Base-by-base conservation (phyloP, 179 eudicot genomes). In the Gypsophila paniculata region DNA sequence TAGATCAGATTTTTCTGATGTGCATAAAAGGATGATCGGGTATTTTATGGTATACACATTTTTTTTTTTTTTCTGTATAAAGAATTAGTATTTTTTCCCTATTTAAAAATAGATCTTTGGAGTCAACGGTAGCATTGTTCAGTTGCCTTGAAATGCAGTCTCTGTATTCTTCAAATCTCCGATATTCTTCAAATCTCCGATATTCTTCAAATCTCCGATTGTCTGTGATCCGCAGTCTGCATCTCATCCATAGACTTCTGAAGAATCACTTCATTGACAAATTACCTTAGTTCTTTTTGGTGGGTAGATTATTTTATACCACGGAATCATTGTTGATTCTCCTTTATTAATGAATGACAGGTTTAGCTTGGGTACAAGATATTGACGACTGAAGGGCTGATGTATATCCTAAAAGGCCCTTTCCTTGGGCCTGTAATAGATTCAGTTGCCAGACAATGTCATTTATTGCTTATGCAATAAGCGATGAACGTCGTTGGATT, bases 331-430 rank as follows among this genome's bases (percentile, higher is more conserved):
- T 68, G 59, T 26, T 32, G 19, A 61, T 15, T 42, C 18, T 4
- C 42, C 39, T 3, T 36, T 36, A 34, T n/a, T 62, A n/a, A 17
- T 62, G 48, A n/a, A 49, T 68, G 58, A 26, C 71, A 68, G 71
- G 59, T 17, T 68, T 68, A 57, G 71, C 71, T 25, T 68, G 71
- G 71, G 71, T 68, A 48, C 71, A 68, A 68, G 71, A 68, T 68
- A 68, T 68, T 29, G 71, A 68, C 44, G 71, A 68, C 59, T 66
- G 71, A 68, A 68, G 15, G 59, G 51, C 59, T 68, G 58, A 49
- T 17, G 70, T 48, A 17, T 67, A 26, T 48, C 39, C 39, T n/a
- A 17, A 0, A 15, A 68, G 57, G 38, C 70, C 5, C 25, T 67
- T 42, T 42, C 51, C 51, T 21, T 65, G n/a, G 49, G 19, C 29